Conservation (phyloP, 352 stramenopile species). For the Peronospora farinosa region DNA sequence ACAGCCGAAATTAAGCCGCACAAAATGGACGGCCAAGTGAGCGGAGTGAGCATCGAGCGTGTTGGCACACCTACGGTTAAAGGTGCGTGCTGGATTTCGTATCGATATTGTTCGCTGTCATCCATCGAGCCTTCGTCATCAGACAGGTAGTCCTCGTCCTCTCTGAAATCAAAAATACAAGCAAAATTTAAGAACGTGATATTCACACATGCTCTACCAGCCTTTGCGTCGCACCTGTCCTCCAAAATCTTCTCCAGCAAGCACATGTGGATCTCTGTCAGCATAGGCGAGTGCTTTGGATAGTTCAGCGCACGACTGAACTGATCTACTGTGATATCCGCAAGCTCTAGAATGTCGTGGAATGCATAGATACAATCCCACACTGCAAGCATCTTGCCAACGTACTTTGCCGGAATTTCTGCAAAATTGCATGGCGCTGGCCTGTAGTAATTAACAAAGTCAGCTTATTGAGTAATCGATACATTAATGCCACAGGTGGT, state of each 20-base stretch:
- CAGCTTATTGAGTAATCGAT: not conserved
- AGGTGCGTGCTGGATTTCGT: conserved; percentile 72
- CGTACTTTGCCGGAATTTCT: conserved; percentile 36
- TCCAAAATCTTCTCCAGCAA: conserved; percentile 76
- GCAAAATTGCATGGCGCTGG: conserved; percentile 49
- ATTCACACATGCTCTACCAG: not conserved
- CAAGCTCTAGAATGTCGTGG: conserved; percentile 48
- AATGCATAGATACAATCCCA: conserved; percentile 84
- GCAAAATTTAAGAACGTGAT: not conserved
- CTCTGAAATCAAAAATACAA: conserved; percentile 19
- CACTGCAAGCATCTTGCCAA: conserved; percentile 54
- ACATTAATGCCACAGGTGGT: not conserved
- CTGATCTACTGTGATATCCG: conserved; percentile 58
- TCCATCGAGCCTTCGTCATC: conserved; percentile 81
- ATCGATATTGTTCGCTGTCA: conserved; percentile 71
- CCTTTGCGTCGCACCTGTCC: conserved; percentile 32
- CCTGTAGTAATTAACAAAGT: conserved; percentile 23
- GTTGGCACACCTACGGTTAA: conserved; percentile 75
- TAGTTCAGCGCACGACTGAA: conserved; percentile 48
- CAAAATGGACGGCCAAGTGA: conserved; percentile 77
- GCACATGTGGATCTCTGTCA: conserved; percentile 82
- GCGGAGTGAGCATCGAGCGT: conserved; percentile 67
- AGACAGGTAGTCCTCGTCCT: conserved; percentile 82
- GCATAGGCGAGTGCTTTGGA: conserved; percentile 36
- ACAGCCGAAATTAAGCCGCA: conserved; percentile 61